Percentiles rank a stretch among this genome's conserved stretches.
Evolutionary conservation across 2,329 filamentous ascomycete genomes (phyloP).

Genomic region (Venturia carpophila): DNA sequence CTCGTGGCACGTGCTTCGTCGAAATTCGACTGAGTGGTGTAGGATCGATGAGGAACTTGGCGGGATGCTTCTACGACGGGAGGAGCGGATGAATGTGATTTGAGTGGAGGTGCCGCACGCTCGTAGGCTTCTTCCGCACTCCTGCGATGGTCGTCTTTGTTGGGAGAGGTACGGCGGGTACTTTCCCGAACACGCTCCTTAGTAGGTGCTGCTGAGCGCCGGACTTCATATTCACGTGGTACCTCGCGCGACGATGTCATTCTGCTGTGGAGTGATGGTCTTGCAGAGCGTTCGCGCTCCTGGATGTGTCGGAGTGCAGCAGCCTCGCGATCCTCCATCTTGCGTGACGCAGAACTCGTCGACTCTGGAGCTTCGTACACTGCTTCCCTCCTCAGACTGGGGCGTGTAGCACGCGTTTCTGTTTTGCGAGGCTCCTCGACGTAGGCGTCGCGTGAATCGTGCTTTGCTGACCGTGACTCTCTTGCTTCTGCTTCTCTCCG

Average conservation of each 20-base stretch:
- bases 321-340: conserved; percentile 11
- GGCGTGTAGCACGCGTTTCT: background rate
- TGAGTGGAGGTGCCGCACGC: conserved; percentile 5
- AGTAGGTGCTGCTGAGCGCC: conserved; percentile 12
- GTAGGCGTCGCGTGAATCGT: conserved; percentile 2
- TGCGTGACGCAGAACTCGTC: conserved; percentile 10
- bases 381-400: background rate
- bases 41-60: conserved; percentile 7
- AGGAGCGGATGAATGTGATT: conserved; percentile 15
- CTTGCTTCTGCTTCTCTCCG: conserved; percentile 12
- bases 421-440: conserved; percentile 1
- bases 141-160: conserved; percentile 14
- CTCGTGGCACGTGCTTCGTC: background rate
- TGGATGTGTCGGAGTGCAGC: conserved; percentile 10
- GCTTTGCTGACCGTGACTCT: conserved; percentile 12
- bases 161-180: conserved; percentile 7
- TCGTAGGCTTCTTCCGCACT: conserved; percentile 15
- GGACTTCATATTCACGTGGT: conserved; percentile 12
- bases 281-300: background rate
- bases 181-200: conserved; percentile 16
- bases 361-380: background rate
- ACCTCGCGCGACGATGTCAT: conserved; percentile 1
- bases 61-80: background rate
- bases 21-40: conserved; percentile 9
- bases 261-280: background rate